phyloP scores from a whole-genome alignment of 352 stramenopile genomes.

The Phytophthora agathidicida region DNA sequence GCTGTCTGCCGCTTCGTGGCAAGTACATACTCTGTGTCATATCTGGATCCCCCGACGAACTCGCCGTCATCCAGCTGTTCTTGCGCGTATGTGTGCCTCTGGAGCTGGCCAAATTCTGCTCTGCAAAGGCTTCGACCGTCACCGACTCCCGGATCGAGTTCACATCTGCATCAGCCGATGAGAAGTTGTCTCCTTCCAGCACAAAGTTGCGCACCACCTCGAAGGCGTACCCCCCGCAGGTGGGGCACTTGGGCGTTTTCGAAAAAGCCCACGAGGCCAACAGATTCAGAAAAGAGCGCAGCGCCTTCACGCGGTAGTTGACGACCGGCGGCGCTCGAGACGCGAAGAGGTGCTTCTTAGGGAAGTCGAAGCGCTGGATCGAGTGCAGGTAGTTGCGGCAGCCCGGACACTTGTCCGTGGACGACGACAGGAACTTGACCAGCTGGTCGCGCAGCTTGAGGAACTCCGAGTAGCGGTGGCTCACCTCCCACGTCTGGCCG shows the following conservation, averaged over 20 bases:
- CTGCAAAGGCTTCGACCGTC: constrained; percentile 61
- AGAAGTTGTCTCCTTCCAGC: constrained; percentile 60
- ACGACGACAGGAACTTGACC: constrained; percentile 76
- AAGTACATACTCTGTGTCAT: constrained; percentile 41
- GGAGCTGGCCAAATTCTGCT: constrained; percentile 28
- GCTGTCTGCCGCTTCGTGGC: constrained; percentile 1
- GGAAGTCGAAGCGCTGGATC: constrained; percentile 83
- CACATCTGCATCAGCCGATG: constrained; percentile 64
- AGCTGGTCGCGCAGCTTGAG: constrained; percentile 74
- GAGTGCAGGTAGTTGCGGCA: constrained; percentile 83
- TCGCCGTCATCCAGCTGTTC: constrained; percentile 65
- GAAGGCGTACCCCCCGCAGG: constrained; percentile 81
- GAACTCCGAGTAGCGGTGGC: constrained; percentile 88
- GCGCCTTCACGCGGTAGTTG: constrained; percentile 85
- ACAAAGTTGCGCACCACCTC: constrained; percentile 85
- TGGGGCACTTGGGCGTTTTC: constrained; percentile 83
- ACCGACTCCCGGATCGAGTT: constrained; percentile 73
- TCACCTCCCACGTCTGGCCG: constrained; percentile 81
- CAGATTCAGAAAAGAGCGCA: constrained; percentile 86
- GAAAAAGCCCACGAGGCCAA: constrained; percentile 85
- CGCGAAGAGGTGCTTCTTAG: constrained; percentile 87
- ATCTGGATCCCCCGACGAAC: constrained; percentile 36
- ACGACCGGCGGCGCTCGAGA: constrained; percentile 76
- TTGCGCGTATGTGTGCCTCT: constrained; percentile 36
- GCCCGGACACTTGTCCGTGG: constrained; percentile 76